Percentiles rank a stretch among this genome's conserved stretches.
phyloP scores from a whole-genome alignment of 1,139 yeast species.

The Pichia sp. region DNA sequence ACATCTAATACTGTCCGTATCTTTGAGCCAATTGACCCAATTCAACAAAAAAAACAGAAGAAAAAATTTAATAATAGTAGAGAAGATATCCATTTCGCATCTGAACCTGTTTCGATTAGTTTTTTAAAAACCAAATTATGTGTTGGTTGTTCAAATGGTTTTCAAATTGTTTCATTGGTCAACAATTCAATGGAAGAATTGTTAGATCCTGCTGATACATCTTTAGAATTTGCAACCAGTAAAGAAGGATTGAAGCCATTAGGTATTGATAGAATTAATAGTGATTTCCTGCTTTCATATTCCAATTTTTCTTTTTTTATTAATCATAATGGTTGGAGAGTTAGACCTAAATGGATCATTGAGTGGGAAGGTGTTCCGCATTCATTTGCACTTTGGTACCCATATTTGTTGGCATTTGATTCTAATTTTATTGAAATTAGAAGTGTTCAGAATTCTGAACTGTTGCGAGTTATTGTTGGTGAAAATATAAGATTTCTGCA shows the following conservation, averaged over 20 bases:
- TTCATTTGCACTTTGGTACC: constrained; percentile 88
- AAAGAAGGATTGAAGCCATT: constrained; percentile 82
- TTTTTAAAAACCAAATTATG: constrained; percentile 84
- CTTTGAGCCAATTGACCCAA: constrained; percentile 70
- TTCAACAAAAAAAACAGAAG: constrained; percentile 49
- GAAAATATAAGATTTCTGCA: constrained; percentile 87
- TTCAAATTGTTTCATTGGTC: constrained; percentile 85
- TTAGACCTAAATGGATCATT: constrained; percentile 88
- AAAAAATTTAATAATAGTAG: constrained; percentile 63
- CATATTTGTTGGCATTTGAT: constrained; percentile 87
- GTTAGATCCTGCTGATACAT: constrained; percentile 93
- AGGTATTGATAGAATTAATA: constrained; percentile 84
- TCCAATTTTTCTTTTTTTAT: constrained; percentile 93
- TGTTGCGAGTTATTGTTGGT: constrained; percentile 87
- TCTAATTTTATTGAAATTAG: constrained; percentile 86
- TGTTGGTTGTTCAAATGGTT: constrained; percentile 94
- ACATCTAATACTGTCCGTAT: constrained; percentile 73
- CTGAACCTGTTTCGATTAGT: constrained; percentile 89
- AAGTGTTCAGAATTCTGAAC: constrained; percentile 80
- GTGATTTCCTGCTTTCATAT: constrained; percentile 80
- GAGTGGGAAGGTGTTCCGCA: constrained; percentile 97
- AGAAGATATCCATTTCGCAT: constrained; percentile 73
- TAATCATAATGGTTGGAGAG: constrained; percentile 93
- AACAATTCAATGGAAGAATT: constrained; percentile 69
- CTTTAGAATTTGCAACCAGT: constrained; percentile 89